These are phyloP conservation scores for Populus tremula DNA, from an alignment of 345 rosid genomes.

Conservation along the genomic window DNA sequence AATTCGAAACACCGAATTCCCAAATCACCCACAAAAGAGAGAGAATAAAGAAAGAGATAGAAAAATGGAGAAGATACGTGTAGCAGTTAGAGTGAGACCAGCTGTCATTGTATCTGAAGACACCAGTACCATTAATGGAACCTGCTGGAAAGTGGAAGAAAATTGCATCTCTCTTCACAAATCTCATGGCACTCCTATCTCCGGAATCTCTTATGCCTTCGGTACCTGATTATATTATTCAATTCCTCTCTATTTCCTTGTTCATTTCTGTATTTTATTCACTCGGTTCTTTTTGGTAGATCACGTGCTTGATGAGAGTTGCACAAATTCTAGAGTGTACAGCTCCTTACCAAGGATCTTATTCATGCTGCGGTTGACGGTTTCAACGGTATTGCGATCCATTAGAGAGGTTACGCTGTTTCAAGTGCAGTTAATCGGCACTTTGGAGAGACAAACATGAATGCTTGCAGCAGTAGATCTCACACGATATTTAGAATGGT, in stretches of 20 bases:
- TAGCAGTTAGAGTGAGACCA: conserved; percentile 82
- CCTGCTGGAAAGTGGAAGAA: conserved; percentile 61
- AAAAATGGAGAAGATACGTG: conserved; percentile 86
- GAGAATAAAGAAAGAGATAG: not conserved
- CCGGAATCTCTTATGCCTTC: conserved; percentile 63
- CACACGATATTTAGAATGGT: conserved; percentile 99
- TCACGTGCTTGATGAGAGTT: conserved; percentile 72
- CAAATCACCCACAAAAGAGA: not conserved
- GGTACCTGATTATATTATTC: conserved; percentile 38
- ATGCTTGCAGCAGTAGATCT: conserved; percentile 89
- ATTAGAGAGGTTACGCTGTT: not conserved
- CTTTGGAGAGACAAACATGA: conserved; percentile 97
- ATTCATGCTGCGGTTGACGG: conserved; percentile 79
- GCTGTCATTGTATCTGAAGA: conserved; percentile 31
- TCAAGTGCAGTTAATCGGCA: conserved; percentile 62
- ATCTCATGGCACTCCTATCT: conserved; percentile 61
- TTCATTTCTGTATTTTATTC: not conserved
- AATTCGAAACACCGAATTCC: conserved; percentile 6
- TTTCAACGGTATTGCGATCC: conserved; percentile 57
- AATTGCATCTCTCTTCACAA: conserved; percentile 76
- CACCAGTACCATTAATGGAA: conserved; percentile 23
- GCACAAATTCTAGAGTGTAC: conserved; percentile 61
- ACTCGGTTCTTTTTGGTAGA: conserved; percentile 36
- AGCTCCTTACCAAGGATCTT: conserved; percentile 73
- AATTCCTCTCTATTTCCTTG: not conserved